These are phyloP conservation scores for Phialemoniopsis sp. DNA, from an alignment of 2,329 filamentous ascomycete species.

Conservation along the genomic window DNA sequence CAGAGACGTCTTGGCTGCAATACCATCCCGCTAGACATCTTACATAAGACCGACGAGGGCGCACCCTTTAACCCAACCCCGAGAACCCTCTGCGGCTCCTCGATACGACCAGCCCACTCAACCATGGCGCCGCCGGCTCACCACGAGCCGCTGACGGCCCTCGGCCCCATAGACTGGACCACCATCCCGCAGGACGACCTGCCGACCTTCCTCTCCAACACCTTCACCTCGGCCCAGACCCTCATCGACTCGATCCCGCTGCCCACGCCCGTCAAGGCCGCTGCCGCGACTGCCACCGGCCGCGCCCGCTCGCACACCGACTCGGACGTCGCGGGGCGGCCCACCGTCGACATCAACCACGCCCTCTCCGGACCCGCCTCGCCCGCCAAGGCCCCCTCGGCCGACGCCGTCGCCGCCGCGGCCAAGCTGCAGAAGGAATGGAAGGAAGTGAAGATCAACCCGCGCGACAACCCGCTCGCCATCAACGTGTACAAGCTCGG, in stretches of 20 bases:
- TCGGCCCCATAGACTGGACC: slow-evolving; percentile 47
- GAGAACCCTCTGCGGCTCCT: too few species aligned
- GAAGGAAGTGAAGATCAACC: slow-evolving; percentile 75
- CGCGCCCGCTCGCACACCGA: slow-evolving; percentile 54
- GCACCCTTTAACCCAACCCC: too few species aligned
- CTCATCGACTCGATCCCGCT: slow-evolving; percentile 11
- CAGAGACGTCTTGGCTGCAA: too few species aligned
- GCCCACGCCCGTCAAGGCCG: neutral
- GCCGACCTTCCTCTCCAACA: slow-evolving; percentile 7
- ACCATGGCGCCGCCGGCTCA: too few species aligned
- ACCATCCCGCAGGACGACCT: slow-evolving; percentile 14
- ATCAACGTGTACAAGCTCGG: slow-evolving; percentile 77
- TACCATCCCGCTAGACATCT: too few species aligned
- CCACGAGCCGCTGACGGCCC: slow-evolving; percentile 42
- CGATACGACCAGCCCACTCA: too few species aligned
- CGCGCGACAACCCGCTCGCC: slow-evolving; percentile 69
- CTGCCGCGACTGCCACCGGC: slow-evolving; percentile 14
- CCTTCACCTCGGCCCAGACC: slow-evolving; percentile 9
- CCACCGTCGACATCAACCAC: slow-evolving; percentile 45
- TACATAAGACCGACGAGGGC: too few species aligned
- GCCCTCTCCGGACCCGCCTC: slow-evolving; percentile 39
- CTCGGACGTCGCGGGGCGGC: slow-evolving; percentile 39
- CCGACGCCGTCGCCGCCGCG: slow-evolving; percentile 41
- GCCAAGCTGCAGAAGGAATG: slow-evolving; percentile 71
- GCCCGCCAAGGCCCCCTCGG: slow-evolving; percentile 28